phyloP scores from a whole-genome alignment of 2,329 filamentous ascomycete species.

The Penicillium sp. region DNA sequence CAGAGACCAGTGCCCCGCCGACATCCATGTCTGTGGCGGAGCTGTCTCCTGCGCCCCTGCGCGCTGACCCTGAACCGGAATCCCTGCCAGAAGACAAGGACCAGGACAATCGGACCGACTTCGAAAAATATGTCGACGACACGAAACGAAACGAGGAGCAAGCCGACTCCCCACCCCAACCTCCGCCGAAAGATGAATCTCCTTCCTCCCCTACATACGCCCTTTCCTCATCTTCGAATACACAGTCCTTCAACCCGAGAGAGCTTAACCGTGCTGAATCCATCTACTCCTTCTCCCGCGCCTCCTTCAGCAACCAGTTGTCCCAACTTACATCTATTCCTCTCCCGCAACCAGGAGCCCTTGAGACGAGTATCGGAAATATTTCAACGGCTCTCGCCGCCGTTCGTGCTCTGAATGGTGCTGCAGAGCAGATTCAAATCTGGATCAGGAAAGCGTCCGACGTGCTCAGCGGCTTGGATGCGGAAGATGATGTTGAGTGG shows the following conservation, averaged over 20 bases:
- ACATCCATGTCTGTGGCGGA: slow-evolving; percentile 33
- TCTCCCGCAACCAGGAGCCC: slow-evolving; percentile 78
- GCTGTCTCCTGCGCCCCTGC: slow-evolving; percentile 22
- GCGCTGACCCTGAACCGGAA: slow-evolving; percentile 14
- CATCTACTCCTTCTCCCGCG: slow-evolving; percentile 88
- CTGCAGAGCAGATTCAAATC: slow-evolving; percentile 85
- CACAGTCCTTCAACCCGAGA: slow-evolving; percentile 44
- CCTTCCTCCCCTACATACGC: slow-evolving; percentile 21
- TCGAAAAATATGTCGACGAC: slow-evolving; percentile 44
- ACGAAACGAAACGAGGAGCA: slow-evolving; percentile 34
- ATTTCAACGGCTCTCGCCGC: slow-evolving; percentile 85
- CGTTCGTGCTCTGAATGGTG: slow-evolving; percentile 76
- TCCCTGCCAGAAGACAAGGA: slow-evolving; percentile 11
- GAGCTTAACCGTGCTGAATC: slow-evolving; percentile 69
- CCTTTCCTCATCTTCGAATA: slow-evolving; percentile 32
- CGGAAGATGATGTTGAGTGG: slow-evolving; percentile 98
- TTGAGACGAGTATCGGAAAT: slow-evolving; percentile 79
- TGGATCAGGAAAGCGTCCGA: slow-evolving; percentile 94
- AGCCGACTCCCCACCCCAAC: slow-evolving; percentile 26
- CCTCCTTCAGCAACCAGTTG: slow-evolving; percentile 90
- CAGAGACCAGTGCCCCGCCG: slow-evolving; percentile 9
- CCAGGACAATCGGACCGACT: slow-evolving; percentile 36
- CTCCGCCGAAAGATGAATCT: slow-evolving; percentile 38
- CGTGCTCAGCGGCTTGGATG: slow-evolving; percentile 83
- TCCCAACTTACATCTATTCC: slow-evolving; percentile 88